Base-by-base conservation (phyloP, 2,329 filamentous ascomycete genomes). In the Colletotrichum sp. region DNA sequence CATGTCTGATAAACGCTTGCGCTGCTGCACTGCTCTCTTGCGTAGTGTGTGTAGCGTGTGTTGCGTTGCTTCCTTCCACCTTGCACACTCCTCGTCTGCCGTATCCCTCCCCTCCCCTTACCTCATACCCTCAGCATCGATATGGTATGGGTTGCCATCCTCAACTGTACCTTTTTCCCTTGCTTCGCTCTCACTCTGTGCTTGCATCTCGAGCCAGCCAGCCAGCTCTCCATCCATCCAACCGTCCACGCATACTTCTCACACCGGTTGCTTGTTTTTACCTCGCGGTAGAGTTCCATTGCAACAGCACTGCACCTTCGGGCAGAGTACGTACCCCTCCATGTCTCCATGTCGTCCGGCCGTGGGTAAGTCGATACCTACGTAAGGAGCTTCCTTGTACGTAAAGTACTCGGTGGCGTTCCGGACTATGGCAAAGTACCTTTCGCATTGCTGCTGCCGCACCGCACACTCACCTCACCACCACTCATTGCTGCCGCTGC, bases 1-100 rank as follows among this genome's bases (percentile, higher is more conserved):
- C 73, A 73, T 65, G 73, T 72, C 55, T 73, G 73, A 75, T 75
- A 68, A 64, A 75, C 73, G 69, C 73, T 73, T 67, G 73, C 73
- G 38, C 61, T 52, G 69, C 30, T 62, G 63, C 55, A 58, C 55
- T 26, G 65, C 56, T 38, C 43, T 56, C 14, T 61, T 55, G 69
- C 62, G 32, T 12, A 26, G 61, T 16, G 34, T 69, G 59, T 34
- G 34, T 69, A 52, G n/a, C 43, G 7, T 48, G 67, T 55, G n/a
- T 62, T 69, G 62, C 71, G 65, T 69, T 56, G 71, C 65, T n/a
- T 74, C 34, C 52, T 64, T 63, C 28, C 28, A 52, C 36, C 9
- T 63, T 55, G 73, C 36, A 62, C 62, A 66, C 72, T 58, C 30
- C 58, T 55, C 38, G 43, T 34, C 56, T 13, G 24, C 28, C 67